Percentiles rank a stretch among this genome's conserved stretches.
These are phyloP conservation scores for Acidomyces sp. DNA, from an alignment of 495 filamentous ascomycete species.

Conservation along the genomic window DNA sequence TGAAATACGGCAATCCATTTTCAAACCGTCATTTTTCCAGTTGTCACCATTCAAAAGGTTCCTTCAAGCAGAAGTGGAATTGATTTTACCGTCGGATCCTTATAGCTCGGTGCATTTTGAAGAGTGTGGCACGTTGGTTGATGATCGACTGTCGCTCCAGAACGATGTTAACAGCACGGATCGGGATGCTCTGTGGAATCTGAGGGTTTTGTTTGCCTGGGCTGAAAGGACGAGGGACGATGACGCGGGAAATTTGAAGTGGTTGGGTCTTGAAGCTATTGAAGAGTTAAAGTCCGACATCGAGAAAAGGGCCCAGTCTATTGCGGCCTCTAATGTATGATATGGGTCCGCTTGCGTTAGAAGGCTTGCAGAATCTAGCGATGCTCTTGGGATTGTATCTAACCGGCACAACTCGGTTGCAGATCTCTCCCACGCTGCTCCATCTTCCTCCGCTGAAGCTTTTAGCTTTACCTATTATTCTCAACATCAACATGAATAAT, in stretches of 20 bases:
- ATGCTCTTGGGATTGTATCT: too few relatives aligned
- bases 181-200: constrained; percentile 58
- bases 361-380: too few relatives aligned
- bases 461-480: too few relatives aligned
- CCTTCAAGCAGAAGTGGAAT: constrained; percentile 60
- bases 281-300: constrained; percentile 29
- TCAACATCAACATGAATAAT: too few relatives aligned
- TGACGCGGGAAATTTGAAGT: constrained; percentile 27
- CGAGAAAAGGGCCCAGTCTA: constrained; percentile 35
- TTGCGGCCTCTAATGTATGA: too few relatives aligned
- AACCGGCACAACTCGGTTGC: too few relatives aligned
- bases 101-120: constrained; percentile 20
- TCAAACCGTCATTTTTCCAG: constrained; percentile 43
- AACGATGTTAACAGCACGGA: constrained; percentile 46
- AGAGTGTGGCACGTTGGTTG: constrained; percentile 54
- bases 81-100: constrained; percentile 52
- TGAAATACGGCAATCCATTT: constrained; percentile 59
- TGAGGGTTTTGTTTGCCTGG: constrained; percentile 74
- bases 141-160: constrained; percentile 60
- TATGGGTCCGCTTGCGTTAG: too few relatives aligned
- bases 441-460: too few relatives aligned
- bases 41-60: constrained; percentile 43
- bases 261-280: constrained; percentile 29
- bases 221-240: constrained; percentile 38
- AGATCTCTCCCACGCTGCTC: too few relatives aligned